Evolutionary conservation across 257 asterid genomes (phyloP), one percentile per base, ranked within the genome.

Genomic region (Ocimum tenuiflorum): DNA sequence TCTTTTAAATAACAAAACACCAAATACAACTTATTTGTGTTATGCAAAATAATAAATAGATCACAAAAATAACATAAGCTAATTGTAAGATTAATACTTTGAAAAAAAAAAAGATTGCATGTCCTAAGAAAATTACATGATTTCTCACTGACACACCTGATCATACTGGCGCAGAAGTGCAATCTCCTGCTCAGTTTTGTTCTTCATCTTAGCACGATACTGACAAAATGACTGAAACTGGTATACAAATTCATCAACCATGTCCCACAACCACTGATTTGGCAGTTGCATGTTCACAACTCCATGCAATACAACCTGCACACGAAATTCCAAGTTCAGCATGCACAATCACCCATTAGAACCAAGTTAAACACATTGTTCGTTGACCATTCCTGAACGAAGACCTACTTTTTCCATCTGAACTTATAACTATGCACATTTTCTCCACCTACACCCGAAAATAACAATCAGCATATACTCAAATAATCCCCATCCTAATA

Each of bases 211-310:
- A 38, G 97, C 99, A 52, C 95, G 96, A 68, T 88, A 90, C 72
- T 94, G 97, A 63, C 96, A 89, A 81, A 94, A 94, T 14, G 96
- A 86, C 81, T 90, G 99, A 52, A 90, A 94, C 75, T 94, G 99
- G 82, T 90, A 89, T 0, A 90, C 97, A 60, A 94, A 94, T 73
- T 90, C 99, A 71, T 94, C 99, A 19, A 90, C 96, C 97, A 90
- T 94, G 71, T 94, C 99, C 99, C 99, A 94, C 81, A 90, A 62
- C 99, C 97, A 94, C 81, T 94, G 96, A 82, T 94, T 94, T 9
- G 99, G 99, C 76, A 94, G 75, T 78, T 94, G 97, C 97, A 94
- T 88, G 74, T 86, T 92, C 63, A 90, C 99, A 46, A 85, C 91
- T 19, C 97, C 96, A 18, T 84, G 96, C 83, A 94, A 80, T 29